Evolutionary conservation across 495 filamentous ascomycete species (phyloP).

Genomic region (Podospora pseudocomata): DNA sequence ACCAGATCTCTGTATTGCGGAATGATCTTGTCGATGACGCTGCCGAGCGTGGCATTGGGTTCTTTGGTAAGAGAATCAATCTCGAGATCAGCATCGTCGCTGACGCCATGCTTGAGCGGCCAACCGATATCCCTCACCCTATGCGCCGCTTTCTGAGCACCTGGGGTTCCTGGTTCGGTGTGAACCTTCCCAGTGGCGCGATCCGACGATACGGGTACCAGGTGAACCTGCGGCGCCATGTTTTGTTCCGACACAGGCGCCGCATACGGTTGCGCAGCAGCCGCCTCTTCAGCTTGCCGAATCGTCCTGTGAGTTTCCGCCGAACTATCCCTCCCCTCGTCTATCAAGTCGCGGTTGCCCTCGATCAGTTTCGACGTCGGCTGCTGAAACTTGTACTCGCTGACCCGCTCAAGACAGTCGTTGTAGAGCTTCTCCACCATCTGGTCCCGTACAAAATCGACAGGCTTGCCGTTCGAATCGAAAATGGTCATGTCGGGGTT

Average conservation of each 20-base stretch:
- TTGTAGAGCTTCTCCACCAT: constrained; percentile 89
- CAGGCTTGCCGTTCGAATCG: constrained; percentile 77
- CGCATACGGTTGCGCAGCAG: constrained; percentile 46
- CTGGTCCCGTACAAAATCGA: constrained; percentile 74
- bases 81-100: constrained; percentile 64
- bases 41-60: constrained; percentile 70
- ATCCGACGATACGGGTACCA: constrained; percentile 57
- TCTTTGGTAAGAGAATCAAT: constrained; percentile 61
- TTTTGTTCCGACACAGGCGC: constrained; percentile 47
- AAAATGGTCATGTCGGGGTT: constrained; percentile 86
- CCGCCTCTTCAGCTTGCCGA: constrained; percentile 61
- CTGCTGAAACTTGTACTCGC: constrained; percentile 77
- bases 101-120: constrained; percentile 62
- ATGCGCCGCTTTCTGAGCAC: constrained; percentile 58
- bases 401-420: constrained; percentile 85
- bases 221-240: constrained; percentile 46
- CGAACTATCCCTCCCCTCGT: constrained; percentile 72
- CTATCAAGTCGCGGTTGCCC: constrained; percentile 80
- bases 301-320: constrained; percentile 68
- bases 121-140: constrained; percentile 79
- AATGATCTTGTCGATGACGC: constrained; percentile 84
- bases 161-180: constrained; percentile 53
- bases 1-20: constrained; percentile 80
- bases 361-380: constrained; percentile 66
- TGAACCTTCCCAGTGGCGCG: constrained; percentile 58